These are phyloP conservation scores for Podosphaera fusca DNA, from an alignment of 2,329 filamentous ascomycete genomes.

Conservation along the genomic window DNA sequence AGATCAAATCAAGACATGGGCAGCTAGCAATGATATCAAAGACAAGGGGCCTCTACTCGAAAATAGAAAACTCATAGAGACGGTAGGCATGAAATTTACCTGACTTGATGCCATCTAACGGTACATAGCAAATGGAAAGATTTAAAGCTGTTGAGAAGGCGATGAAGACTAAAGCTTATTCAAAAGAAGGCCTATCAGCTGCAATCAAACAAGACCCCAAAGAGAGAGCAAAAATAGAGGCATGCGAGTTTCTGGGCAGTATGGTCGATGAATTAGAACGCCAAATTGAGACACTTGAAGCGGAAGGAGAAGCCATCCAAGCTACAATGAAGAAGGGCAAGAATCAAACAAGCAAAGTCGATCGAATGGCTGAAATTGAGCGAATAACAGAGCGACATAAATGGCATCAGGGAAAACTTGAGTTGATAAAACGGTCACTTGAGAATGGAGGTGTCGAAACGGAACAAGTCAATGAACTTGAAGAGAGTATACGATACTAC, in stretches of 20 bases:
- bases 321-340: conserved; percentile 90
- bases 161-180: conserved; percentile 99
- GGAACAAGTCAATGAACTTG: conserved; percentile 66
- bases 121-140: conserved; percentile 80
- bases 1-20: conserved; percentile 99
- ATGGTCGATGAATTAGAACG: conserved; percentile 86
- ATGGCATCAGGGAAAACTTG: conserved; percentile 84
- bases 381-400: conserved; percentile 75
- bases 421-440: conserved; percentile 68
- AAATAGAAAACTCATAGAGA: conserved; percentile 89
- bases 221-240: conserved; percentile 81
- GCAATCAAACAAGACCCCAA: conserved; percentile 90
- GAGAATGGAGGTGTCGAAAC: conserved; percentile 83
- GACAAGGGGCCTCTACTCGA: conserved; percentile 92
- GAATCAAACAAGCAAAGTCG: conserved; percentile 59
- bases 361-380: conserved; percentile 72
- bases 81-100: conserved; percentile 29
- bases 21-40: conserved; percentile 95
- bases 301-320: conserved; percentile 68
- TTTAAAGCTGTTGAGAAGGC: conserved; percentile 99
- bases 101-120: conserved; percentile 9
- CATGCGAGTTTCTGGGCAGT: conserved; percentile 60
- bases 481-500: conserved; percentile 88
- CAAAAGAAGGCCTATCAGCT: conserved; percentile 85
- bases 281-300: conserved; percentile 81